Percentiles rank a stretch among this genome's conserved stretches.
Conservation (phyloP, 306 rosid genomes). For the Delonix regia region DNA sequence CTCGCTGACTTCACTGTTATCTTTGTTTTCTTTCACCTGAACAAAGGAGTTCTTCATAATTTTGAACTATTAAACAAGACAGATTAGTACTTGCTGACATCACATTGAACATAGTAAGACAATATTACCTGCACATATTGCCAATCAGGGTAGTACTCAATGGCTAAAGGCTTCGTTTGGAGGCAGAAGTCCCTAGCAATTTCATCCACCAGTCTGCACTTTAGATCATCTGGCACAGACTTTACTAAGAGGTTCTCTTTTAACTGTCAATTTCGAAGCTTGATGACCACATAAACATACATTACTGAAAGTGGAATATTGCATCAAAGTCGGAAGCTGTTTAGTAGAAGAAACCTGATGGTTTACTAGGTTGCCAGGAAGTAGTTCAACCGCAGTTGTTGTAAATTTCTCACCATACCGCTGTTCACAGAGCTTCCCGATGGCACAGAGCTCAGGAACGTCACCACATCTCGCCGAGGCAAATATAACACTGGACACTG, state of each 20-base stretch:
- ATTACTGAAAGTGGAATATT: background rate
- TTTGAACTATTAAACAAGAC: background rate
- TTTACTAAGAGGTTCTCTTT: constrained; percentile 53
- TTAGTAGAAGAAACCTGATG: constrained; percentile 40
- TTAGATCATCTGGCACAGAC: constrained; percentile 57
- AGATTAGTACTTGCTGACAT: background rate
- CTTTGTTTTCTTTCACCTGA: constrained; percentile 37
- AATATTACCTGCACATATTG: constrained; percentile 55
- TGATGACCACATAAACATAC: constrained; percentile 25
- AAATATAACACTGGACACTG: constrained; percentile 78
- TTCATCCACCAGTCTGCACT: constrained; percentile 58
- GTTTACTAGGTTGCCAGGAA: constrained; percentile 74
- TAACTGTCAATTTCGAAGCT: constrained; percentile 47
- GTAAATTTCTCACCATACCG: constrained; percentile 69
- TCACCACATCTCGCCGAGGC: constrained; percentile 91
- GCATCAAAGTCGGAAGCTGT: background rate
- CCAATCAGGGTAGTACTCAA: constrained; percentile 69
- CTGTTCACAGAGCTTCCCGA: constrained; percentile 66
- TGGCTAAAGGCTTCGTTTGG: constrained; percentile 57
- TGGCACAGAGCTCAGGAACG: constrained; percentile 68
- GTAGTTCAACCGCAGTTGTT: constrained; percentile 57
- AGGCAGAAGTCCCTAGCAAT: constrained; percentile 53
- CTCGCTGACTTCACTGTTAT: constrained; percentile 53
- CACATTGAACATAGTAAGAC: background rate
- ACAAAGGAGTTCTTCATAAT: background rate